Evolutionary conservation across 257 asterid genomes (phyloP).

Genomic region (Solanum sitiens): DNA sequence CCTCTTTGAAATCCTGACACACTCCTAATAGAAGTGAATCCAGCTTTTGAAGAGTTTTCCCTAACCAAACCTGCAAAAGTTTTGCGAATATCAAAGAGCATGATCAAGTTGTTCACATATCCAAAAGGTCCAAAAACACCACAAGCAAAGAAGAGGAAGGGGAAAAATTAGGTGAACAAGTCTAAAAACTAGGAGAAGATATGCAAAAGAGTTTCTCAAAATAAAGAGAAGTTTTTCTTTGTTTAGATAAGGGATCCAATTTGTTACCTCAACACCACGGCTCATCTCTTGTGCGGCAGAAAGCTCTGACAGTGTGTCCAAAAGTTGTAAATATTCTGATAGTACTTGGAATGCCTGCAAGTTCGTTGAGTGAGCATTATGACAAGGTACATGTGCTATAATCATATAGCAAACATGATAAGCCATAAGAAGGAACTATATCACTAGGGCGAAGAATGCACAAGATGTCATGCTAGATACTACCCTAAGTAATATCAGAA

Average conservation of each 20-base stretch:
- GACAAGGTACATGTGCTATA: background rate
- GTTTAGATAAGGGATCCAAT: background rate
- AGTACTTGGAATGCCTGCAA: conserved; percentile 93
- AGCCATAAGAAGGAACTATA: conserved; percentile 2
- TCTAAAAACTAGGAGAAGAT: background rate
- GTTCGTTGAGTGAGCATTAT: conserved; percentile 8
- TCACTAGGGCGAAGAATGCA: background rate
- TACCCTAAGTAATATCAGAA: conserved; percentile 15
- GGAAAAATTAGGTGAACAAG: background rate
- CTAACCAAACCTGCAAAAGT: conserved; percentile 81
- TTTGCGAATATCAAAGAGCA: background rate
- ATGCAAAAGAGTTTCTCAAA: background rate
- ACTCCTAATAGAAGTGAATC: conserved; percentile 84
- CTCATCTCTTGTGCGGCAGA: conserved; percentile 89
- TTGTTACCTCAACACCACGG: conserved; percentile 78
- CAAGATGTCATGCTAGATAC: conserved; percentile 6
- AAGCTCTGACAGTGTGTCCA: conserved; percentile 76
- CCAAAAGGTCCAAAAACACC: background rate
- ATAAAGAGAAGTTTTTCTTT: background rate
- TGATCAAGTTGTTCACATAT: background rate
- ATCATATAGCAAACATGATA: background rate
- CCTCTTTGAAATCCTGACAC: conserved; percentile 87
- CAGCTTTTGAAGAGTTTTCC: conserved; percentile 90
- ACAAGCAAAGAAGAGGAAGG: background rate
- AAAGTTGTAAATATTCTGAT: conserved; percentile 87